Percentiles rank a stretch among this genome's conserved stretches.
Conservation (phyloP, 2,329 filamentous ascomycete genomes). For the Aspergillus ochraceoroseus region DNA sequence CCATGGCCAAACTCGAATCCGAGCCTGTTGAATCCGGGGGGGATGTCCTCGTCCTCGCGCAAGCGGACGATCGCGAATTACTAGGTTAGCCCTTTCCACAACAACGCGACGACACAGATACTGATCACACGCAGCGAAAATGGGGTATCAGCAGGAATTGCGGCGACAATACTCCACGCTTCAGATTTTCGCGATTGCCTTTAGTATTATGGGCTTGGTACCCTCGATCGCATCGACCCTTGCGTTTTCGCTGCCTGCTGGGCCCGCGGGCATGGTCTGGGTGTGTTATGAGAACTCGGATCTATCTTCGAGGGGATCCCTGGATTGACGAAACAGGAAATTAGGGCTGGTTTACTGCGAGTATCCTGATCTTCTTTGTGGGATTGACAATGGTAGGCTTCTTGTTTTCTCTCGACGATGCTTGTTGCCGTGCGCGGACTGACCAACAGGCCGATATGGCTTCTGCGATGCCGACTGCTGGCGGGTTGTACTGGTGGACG, state of each 20-base stretch:
- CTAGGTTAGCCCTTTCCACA: not conserved
- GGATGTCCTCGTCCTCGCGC: not conserved
- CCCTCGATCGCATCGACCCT: conserved; percentile 59
- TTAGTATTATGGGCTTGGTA: conserved; percentile 58
- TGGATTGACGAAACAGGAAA: too few relatives aligned
- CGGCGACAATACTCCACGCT: conserved; percentile 58
- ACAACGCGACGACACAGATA: not conserved
- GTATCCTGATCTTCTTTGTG: conserved; percentile 55
- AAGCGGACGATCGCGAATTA: conserved; percentile 1
- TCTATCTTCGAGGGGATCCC: too few relatives aligned
- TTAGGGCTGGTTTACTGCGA: conserved; percentile 56
- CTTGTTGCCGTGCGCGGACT: not conserved
- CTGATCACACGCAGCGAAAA: conserved; percentile 23
- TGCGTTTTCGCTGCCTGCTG: conserved; percentile 55
- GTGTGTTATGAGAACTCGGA: conserved; percentile 29
- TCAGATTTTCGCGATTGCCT: conserved; percentile 59
- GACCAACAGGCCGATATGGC: conserved; percentile 46
- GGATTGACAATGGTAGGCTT: conserved; percentile 54
- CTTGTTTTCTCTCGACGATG: not conserved
- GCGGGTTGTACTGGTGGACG: conserved; percentile 57
- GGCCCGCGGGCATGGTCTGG: conserved; percentile 60
- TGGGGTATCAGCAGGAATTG: conserved; percentile 57
- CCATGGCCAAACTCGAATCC: not conserved
- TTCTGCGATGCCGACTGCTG: conserved; percentile 55
- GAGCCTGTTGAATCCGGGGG: too few relatives aligned